A percentile compares a stretch with the other conserved stretches of the same genome.
phyloP scores from a whole-genome alignment of 768 basidiomycete species.

The Mycena pura region DNA sequence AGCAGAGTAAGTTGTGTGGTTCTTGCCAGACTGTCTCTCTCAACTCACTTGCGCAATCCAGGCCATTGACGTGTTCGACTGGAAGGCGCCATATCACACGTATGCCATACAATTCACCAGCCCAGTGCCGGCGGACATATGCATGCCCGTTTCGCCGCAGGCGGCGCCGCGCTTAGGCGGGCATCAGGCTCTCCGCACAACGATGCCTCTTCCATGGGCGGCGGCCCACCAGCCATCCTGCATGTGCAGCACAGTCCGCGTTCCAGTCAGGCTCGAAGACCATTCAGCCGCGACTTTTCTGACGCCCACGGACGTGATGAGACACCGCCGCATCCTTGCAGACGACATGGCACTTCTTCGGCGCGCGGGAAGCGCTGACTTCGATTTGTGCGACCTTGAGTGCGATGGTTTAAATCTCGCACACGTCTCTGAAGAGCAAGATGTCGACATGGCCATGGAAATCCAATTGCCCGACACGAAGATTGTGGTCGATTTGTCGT shows the following conservation, averaged over 20 bases:
- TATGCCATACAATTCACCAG: conserved; percentile 14
- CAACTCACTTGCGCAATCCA: background rate
- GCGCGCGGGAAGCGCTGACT: no score
- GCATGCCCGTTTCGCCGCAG: conserved; percentile 7
- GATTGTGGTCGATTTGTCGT: conserved; percentile 14
- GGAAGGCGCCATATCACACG: conserved; percentile 7
- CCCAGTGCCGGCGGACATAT: conserved; percentile 12
- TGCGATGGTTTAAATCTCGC: background rate
- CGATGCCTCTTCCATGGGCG: conserved; percentile 2
- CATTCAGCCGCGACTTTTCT: conserved; percentile 2
- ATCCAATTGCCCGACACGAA: background rate
- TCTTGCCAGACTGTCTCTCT: background rate
- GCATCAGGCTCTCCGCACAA: background rate
- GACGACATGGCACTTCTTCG: no score
- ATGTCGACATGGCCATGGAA: background rate
- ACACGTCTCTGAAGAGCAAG: background rate
- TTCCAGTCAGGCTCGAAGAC: conserved; percentile 10
- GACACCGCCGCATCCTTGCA: conserved; percentile 9
- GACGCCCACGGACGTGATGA: background rate
- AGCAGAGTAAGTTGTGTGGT: background rate
- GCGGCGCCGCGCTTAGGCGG: background rate
- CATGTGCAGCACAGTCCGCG: conserved; percentile 15
- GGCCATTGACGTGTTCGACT: conserved; percentile 15
- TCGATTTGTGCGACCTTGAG: conserved; percentile 11
- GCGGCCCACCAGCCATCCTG: conserved; percentile 15